Percentiles rank a stretch among this genome's conserved stretches.
Evolutionary conservation across 2,329 filamentous ascomycete species (phyloP).

Genomic region (Rhynchosporium graminicola): DNA sequence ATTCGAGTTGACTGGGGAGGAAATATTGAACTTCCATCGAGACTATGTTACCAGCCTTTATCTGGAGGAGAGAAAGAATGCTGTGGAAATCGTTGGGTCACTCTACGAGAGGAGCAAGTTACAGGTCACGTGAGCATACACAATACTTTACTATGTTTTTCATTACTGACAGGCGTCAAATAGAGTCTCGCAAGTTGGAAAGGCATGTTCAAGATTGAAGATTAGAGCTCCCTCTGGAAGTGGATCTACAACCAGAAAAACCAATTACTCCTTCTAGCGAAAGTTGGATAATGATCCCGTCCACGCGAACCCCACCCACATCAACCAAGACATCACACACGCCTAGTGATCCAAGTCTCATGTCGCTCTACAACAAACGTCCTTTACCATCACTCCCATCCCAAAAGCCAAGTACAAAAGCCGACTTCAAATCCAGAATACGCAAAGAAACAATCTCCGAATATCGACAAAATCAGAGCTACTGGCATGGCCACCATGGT

Average conservation of each 20-base stretch:
- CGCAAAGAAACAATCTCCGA: slow-evolving; percentile 13
- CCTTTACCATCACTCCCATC: slow-evolving; percentile 27
- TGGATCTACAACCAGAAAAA: not conserved
- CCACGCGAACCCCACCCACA: not conserved
- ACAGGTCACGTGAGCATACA: slow-evolving; percentile 28
- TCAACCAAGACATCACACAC: slow-evolving; percentile 14
- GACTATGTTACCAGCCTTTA: slow-evolving; percentile 31
- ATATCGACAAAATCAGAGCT: slow-evolving; percentile 16
- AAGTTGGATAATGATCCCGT: slow-evolving; percentile 21
- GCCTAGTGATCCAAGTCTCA: slow-evolving; percentile 22
- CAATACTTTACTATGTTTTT: not conserved
- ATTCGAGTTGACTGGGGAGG: slow-evolving; percentile 30
- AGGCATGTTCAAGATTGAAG: slow-evolving; percentile 29
- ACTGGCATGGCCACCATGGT: slow-evolving; percentile 23
- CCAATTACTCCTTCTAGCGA: slow-evolving; percentile 4
- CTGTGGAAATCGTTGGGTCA: slow-evolving; percentile 29
- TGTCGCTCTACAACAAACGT: slow-evolving; percentile 22
- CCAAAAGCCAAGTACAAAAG: not conserved
- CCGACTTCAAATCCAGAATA: not conserved
- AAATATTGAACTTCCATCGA: slow-evolving; percentile 30
- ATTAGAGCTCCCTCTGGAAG: slow-evolving; percentile 8
- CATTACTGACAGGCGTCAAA: slow-evolving; percentile 14
- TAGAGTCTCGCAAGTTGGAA: slow-evolving; percentile 30
- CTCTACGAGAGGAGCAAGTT: slow-evolving; percentile 23
- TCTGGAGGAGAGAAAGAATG: slow-evolving; percentile 28